Evolutionary conservation across 1,284 basidiomycete genomes (phyloP).

Genomic region (Cryptococcus sp.): DNA sequence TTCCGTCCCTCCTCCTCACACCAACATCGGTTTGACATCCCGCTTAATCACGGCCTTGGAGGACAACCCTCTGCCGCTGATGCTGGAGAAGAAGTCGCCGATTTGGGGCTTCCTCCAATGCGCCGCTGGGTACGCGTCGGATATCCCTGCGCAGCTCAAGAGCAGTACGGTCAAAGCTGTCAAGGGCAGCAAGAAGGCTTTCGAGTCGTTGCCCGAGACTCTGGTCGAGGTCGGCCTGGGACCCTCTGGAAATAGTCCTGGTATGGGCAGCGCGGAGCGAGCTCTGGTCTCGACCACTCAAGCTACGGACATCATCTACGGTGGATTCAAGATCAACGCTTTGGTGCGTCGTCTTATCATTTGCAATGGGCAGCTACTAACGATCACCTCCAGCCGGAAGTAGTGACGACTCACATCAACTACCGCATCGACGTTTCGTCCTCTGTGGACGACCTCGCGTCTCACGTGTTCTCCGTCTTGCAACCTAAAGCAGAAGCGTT

Average conservation of each 20-base stretch:
- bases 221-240: slow-evolving; percentile 19
- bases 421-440: slow-evolving; percentile 45
- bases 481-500: slow-evolving; percentile 33
- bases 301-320: slow-evolving; percentile 46
- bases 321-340: slow-evolving; percentile 50
- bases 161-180: slow-evolving; percentile 16
- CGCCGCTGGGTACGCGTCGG: slow-evolving; percentile 32
- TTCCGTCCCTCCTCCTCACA: slow-evolving; percentile 37
- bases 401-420: slow-evolving; percentile 43
- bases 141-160: slow-evolving; percentile 26
- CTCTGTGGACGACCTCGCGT: slow-evolving; percentile 32
- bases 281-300: slow-evolving; percentile 44
- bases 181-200: slow-evolving; percentile 35
- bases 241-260: slow-evolving; percentile 14
- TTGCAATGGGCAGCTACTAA: neutral
- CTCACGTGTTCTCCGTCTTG: slow-evolving; percentile 33
- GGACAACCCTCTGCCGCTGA: slow-evolving; percentile 35
- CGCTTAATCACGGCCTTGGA: slow-evolving; percentile 39
- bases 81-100: slow-evolving; percentile 31
- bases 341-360: slow-evolving; percentile 19
- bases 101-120: slow-evolving; percentile 33
- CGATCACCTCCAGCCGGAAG: slow-evolving; percentile 34
- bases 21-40: slow-evolving; percentile 35
- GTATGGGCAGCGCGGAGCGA: slow-evolving; percentile 18
- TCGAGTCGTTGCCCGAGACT: slow-evolving; percentile 31